These are phyloP conservation scores for Phytophthora aleatoria DNA, from an alignment of 352 stramenopile genomes.

Conservation along the genomic window DNA sequence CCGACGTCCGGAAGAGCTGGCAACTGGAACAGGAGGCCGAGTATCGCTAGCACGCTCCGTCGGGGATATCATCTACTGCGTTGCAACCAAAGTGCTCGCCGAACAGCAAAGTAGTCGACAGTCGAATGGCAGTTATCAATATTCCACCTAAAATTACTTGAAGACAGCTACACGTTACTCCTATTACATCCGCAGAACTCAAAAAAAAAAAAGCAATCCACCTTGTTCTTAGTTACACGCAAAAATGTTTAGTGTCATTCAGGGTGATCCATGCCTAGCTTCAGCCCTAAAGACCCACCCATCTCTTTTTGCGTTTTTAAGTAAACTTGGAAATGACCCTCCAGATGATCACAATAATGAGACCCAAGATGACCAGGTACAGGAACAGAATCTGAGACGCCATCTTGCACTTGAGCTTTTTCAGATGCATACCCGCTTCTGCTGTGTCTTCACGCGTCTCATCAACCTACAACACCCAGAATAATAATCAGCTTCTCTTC, in stretches of 20 bases:
- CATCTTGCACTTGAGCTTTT: conserved; percentile 85
- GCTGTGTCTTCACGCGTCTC: conserved; percentile 72
- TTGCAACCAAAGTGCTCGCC: not conserved
- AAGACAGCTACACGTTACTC: not conserved
- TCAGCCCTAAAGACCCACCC: not conserved
- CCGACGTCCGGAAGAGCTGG: conserved; percentile 4
- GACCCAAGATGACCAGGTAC: conserved; percentile 80
- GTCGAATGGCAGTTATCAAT: conserved; percentile 13
- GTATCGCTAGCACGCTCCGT: conserved; percentile 19
- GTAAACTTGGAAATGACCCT: conserved; percentile 69
- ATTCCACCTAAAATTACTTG: conserved; percentile 16
- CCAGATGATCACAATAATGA: conserved; percentile 77
- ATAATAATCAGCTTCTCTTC: not conserved
- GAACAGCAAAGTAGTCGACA: not conserved
- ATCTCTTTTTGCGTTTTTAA: conserved; percentile 19
- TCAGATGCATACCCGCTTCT: conserved; percentile 70
- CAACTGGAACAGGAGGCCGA: conserved; percentile 19
- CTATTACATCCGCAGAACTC: not conserved
- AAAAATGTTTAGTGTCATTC: conserved; percentile 35
- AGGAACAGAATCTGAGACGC: conserved; percentile 74
- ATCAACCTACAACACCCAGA: conserved; percentile 47
- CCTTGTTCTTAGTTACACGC: conserved; percentile 46
- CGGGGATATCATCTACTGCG: conserved; percentile 9
- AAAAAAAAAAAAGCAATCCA: conserved; percentile 31
- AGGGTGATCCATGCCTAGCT: conserved; percentile 15